Conservation (phyloP, 2,329 filamentous ascomycete species). For the Epichloe uncinata region DNA sequence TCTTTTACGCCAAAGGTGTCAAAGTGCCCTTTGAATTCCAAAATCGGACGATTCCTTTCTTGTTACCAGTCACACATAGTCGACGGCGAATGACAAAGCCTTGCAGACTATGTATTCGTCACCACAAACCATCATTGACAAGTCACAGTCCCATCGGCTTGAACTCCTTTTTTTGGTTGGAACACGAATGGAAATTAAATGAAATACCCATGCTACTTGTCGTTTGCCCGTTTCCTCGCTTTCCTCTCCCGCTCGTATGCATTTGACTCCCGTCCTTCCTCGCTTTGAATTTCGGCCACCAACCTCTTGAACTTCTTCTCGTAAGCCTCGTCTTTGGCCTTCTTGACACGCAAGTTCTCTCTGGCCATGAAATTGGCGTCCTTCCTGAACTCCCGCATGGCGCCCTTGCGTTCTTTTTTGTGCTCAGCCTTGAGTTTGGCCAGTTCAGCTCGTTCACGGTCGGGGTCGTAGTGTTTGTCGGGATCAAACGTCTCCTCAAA, state of each 20-base stretch:
- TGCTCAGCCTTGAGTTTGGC: conserved; percentile 79
- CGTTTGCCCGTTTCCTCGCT: conserved; percentile 53
- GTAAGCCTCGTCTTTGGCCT: conserved; percentile 82
- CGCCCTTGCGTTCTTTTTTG: conserved; percentile 91
- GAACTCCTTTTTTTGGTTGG: no score
- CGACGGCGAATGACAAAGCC: no score
- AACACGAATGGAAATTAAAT: not conserved
- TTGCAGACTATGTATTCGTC: not conserved
- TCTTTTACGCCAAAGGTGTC: no score
- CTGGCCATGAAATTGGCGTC: conserved; percentile 88
- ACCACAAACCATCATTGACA: not conserved
- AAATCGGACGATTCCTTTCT: no score
- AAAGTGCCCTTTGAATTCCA: no score
- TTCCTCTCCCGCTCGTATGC: conserved; percentile 79
- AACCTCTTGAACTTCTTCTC: conserved; percentile 91
- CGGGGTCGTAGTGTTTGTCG: conserved; percentile 91
- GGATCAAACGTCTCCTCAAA: conserved; percentile 95
- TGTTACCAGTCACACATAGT: no score
- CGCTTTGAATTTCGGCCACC: conserved; percentile 87
- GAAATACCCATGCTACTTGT: conserved; percentile 15
- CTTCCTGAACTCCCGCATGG: conserved; percentile 85
- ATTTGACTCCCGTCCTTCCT: conserved; percentile 79
- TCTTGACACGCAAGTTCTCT: conserved; percentile 84
- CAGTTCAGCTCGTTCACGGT: conserved; percentile 75
- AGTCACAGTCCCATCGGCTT: no score